A percentile compares a stretch with the other conserved stretches of the same genome.
Evolutionary conservation across 768 basidiomycete genomes (phyloP).

Genomic region (Pleurotus tuber-regium): DNA sequence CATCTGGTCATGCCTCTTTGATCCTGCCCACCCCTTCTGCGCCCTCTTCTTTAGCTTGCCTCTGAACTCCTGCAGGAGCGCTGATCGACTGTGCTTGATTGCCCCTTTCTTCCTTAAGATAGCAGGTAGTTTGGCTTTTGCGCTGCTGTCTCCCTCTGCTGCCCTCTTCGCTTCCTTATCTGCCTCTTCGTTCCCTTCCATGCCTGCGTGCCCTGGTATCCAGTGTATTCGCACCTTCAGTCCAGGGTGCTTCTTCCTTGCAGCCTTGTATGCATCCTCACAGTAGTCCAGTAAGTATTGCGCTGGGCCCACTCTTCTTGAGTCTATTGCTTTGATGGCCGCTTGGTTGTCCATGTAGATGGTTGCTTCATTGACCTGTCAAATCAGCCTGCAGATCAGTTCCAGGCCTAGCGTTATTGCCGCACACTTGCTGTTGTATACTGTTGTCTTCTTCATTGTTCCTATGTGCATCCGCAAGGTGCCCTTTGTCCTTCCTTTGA

Average conservation of each 20-base stretch:
- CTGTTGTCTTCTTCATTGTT: slow-evolving; percentile 18
- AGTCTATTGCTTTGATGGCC: not conserved
- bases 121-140: not conserved
- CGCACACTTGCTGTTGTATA: slow-evolving; percentile 28
- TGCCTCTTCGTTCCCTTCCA: slow-evolving; percentile 24
- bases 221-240: slow-evolving; percentile 13
- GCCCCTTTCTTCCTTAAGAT: slow-evolving; percentile 13
- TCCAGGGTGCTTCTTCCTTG: too few species aligned
- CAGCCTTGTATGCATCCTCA: not conserved
- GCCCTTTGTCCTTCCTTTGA: not conserved
- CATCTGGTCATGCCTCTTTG: slow-evolving; percentile 2
- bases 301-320: not conserved
- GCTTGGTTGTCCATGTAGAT: slow-evolving; percentile 16
- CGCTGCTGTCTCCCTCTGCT: not conserved
- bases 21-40: slow-evolving; percentile 11
- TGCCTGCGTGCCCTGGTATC: slow-evolving; percentile 23
- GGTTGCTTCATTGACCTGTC: not conserved
- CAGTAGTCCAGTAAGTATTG: slow-evolving; percentile 10
- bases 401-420: slow-evolving; percentile 24
- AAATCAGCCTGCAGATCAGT: slow-evolving; percentile 17
- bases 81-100: slow-evolving; percentile 17
- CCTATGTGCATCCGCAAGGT: slow-evolving; percentile 20
- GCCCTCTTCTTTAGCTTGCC: slow-evolving; percentile 4
- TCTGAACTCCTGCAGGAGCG: slow-evolving; percentile 10
- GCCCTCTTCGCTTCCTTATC: slow-evolving; percentile 19